Evolutionary conservation across 495 filamentous ascomycete species (phyloP), one percentile per base, ranked within the genome.

Genomic region (Tuber indicum): DNA sequence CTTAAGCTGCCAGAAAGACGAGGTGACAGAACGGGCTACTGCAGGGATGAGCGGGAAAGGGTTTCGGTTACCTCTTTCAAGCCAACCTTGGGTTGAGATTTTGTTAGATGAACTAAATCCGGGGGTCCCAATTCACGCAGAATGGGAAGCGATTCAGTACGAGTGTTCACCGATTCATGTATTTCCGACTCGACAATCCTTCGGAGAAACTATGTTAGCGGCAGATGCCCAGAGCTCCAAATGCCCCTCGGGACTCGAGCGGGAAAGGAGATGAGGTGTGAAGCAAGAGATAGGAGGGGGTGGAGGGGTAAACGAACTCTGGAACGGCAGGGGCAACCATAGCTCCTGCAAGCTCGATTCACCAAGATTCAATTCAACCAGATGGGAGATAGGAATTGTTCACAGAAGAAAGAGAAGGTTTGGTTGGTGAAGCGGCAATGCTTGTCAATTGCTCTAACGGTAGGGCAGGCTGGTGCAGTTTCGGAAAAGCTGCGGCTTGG

Each of bases 101-200:
- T 98, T 78, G 96, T 89, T 73, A 99, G 88, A 86, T 98, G 96
- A 32, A 98, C 96, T 42, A 99, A 88, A 83, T 99, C 96, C 44
- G 96, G 96, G 12, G 96, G 96, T 44, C 96, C 96, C 75, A 98
- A 88, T 87, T 99, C 96, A 79, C 96, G 91, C 76, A 98, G 87
- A 45, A 90, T 88, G 82, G 91, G 88, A 32, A 99, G 88, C 14
- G 92, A 90, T 79, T 98, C 96, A 81, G 94, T 93, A 81, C 96
- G 92, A 81, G 93, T 89, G 84, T 95, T 93, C 83, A 97, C 91
- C 58, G 94, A 93, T 78, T 96, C 91, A 82, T 92, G 92, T 52
- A 96, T 87, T 69, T 95, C 90, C 83, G 97, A 93, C 85, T 98
- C 96, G 77, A 93, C 93, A 78, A 99, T 91, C 84, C 96, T 98